phyloP scores from a whole-genome alignment of 768 basidiomycete genomes.

The Lactarius tabidus region DNA sequence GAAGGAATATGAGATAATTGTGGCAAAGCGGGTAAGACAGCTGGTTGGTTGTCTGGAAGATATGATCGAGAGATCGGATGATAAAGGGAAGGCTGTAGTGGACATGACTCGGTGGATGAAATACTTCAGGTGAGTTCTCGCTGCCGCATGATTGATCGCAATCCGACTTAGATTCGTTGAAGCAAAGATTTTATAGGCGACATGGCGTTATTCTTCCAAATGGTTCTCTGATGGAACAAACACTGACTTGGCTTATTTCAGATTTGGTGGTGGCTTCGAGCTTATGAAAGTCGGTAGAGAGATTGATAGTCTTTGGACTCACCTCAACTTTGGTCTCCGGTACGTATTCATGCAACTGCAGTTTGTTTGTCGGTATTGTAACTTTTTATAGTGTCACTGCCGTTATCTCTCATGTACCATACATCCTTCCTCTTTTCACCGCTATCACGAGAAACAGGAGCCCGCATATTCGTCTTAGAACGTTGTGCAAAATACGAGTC shows the following conservation, averaged over 20 bases:
- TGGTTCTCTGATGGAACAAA: neutral
- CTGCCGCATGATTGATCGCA: neutral
- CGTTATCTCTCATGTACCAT: neutral
- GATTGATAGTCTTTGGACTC: neutral
- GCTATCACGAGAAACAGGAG: no score
- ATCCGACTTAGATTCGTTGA: neutral
- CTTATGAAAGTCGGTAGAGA: neutral
- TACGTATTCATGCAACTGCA: neutral
- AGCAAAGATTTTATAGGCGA: slow-evolving; percentile 45
- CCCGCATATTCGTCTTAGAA: no score
- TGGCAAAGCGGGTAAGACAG: slow-evolving; percentile 37
- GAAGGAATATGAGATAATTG: slow-evolving; percentile 43
- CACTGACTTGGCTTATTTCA: neutral
- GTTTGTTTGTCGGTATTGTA: neutral
- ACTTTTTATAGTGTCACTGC: neutral
- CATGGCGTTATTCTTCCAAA: slow-evolving; percentile 33
- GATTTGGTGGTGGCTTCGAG: slow-evolving; percentile 1
- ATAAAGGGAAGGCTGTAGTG: slow-evolving; percentile 23
- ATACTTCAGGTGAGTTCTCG: slow-evolving; percentile 37
- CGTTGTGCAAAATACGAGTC: neutral
- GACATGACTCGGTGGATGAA: slow-evolving; percentile 38
- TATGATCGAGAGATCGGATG: slow-evolving; percentile 16
- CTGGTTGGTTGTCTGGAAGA: slow-evolving; percentile 38
- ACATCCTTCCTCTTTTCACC: neutral
- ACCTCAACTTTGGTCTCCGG: neutral